phyloP scores from a whole-genome alignment of 2,329 filamentous ascomycete species.

The Ascomycota sp. region DNA sequence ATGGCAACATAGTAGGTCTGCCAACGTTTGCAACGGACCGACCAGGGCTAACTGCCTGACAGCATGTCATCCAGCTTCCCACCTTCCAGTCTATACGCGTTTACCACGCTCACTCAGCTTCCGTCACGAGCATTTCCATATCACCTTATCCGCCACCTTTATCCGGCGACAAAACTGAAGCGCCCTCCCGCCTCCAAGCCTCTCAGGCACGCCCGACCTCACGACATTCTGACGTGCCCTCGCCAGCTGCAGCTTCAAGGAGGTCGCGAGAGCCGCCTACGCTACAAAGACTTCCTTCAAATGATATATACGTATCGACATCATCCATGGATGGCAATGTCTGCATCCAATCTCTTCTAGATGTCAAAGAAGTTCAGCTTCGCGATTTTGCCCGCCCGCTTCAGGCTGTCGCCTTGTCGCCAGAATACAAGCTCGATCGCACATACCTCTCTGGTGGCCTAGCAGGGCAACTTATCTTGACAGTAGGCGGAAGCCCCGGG shows the following conservation, averaged over 20 bases:
- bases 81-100: constrained; percentile 62
- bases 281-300: constrained; percentile 59
- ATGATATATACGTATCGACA: constrained; percentile 82
- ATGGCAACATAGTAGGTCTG: constrained; percentile 66
- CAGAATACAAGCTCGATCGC: constrained; percentile 76
- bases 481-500: constrained; percentile 58
- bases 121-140: constrained; percentile 73
- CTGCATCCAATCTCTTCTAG: constrained; percentile 71
- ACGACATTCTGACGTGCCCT: constrained; percentile 17
- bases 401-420: constrained; percentile 81
- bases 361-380: constrained; percentile 74
- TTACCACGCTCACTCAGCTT: constrained; percentile 86
- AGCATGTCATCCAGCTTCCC: constrained; percentile 77
- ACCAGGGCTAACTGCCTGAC: constrained; percentile 9
- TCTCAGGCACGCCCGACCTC: constrained; percentile 10
- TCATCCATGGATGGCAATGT: constrained; percentile 93
- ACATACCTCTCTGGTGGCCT: constrained; percentile 81
- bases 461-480: constrained; percentile 73
- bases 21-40: too few relatives aligned
- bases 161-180: constrained; percentile 22
- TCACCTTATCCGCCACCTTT: constrained; percentile 57
- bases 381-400: constrained; percentile 88
- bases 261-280: constrained; percentile 28
- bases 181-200: constrained; percentile 16
- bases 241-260: constrained; percentile 30